Base-by-base conservation (phyloP, 2,329 filamentous ascomycete genomes). In the Ophiostoma populinum region DNA sequence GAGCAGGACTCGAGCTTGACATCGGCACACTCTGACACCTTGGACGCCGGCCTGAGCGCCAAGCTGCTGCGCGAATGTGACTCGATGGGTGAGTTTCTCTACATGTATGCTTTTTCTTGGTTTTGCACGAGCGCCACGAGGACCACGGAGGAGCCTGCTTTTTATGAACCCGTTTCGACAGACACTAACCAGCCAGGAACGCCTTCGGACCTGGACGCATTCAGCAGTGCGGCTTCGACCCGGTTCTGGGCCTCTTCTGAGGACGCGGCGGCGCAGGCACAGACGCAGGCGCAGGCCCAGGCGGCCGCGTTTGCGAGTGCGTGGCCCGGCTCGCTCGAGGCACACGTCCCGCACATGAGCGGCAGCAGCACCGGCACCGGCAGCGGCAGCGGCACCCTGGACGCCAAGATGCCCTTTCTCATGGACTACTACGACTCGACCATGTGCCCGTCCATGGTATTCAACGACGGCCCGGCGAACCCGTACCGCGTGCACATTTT, bases 391-490 rank as follows among this genome's bases (percentile, higher is more conserved):
- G n/a, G n/a, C n/a, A n/a, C n/a, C 54, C 59, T 81, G 47, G 74
- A 81, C 41, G 72, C 77, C 39, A 79, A 83, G 50, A 78, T 92
- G 61, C 77, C 80, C 44, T 92, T 80, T 55, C 77, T 93, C 50
- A 78, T 94, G 61, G 80, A 92, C 51, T 93, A 93, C 56, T 94
- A 92, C 56, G 78, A 86, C 50, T 85, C 83, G 54, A 80, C 82
- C 49, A 86, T 95, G 59, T 90, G 85, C 45, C 81, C 82, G 5
- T 82, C 83, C 40, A 80, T 94, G 55, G 85, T 94, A 34, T 81
- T 85, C 45, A 85, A 93, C 52, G 87, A 95, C 51, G 76, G 76
- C 9, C 78, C 80, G 2, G 67, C 66, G 42, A 94, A 93, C 52
- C 87, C 87, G 1, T 94, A 87, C 52, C 69, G 85, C 41, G 74